phyloP scores from a whole-genome alignment of 1,284 basidiomycete genomes.

The Austropuccinia psidii region DNA sequence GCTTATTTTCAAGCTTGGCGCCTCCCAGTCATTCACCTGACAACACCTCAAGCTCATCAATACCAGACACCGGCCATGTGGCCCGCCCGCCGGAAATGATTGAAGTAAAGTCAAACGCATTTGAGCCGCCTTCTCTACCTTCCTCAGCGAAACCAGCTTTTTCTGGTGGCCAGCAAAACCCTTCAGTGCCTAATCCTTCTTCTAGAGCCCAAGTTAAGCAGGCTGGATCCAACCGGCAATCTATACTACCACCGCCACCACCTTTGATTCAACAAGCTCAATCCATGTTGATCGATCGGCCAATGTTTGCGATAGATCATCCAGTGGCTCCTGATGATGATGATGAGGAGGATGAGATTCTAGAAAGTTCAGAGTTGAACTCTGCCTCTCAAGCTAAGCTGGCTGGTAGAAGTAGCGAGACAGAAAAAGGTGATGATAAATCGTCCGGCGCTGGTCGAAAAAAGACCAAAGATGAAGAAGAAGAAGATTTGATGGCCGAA shows the following conservation, averaged over 20 bases:
- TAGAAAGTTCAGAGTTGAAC: neutral
- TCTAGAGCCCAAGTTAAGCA: constrained; percentile 24
- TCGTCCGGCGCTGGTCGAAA: neutral
- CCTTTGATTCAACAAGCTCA: constrained; percentile 66
- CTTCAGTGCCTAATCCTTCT: too few species aligned
- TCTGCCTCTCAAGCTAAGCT: too few species aligned
- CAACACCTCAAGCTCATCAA: constrained; percentile 35
- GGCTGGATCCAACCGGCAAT: constrained; percentile 55
- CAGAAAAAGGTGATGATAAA: neutral
- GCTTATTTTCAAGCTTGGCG: too few species aligned
- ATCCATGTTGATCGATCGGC: constrained; percentile 75
- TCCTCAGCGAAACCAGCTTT: constrained; percentile 53
- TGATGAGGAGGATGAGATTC: constrained; percentile 56
- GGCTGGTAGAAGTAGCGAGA: neutral
- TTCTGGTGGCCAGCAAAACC: constrained; percentile 21
- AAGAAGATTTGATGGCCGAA: constrained; percentile 74
- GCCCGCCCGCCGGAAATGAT: constrained; percentile 44
- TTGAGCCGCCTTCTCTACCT: constrained; percentile 43
- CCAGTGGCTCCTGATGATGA: constrained; percentile 72
- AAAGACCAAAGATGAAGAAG: constrained; percentile 53
- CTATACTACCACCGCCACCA: constrained; percentile 48
- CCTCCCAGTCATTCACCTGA: constrained; percentile 44
- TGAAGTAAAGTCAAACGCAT: constrained; percentile 37
- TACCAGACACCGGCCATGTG: constrained; percentile 35
- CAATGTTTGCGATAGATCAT: constrained; percentile 87